Evolutionary conservation across 257 asterid species (phyloP), one percentile per base, ranked within the genome.

Genomic region (Solanum etuberosum): DNA sequence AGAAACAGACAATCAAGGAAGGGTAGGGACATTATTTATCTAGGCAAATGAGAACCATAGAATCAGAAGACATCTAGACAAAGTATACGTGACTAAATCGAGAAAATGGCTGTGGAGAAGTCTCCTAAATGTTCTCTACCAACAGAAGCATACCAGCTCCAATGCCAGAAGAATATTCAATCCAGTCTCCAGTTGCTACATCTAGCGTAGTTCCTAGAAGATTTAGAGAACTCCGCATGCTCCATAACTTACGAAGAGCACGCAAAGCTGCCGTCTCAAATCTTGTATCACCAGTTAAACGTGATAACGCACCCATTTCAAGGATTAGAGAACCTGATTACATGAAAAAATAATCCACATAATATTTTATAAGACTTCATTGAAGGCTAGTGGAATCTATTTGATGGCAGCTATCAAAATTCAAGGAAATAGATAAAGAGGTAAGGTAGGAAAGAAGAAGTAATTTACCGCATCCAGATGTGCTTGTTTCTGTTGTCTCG

Each of bases 261-360:
- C 88, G 95, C 90, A 95, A 91, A 89, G 99, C 98, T 86, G 96
- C 99, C 82, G 92, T 89, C 88, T 95, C 99, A 88, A 94, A 97
- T 92, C 93, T 91, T 84, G 99, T 93, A 89, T 97, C 98, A 61
- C 99, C 97, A 25, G 99, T 97, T 89, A 97, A 88, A 86, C 89
- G 98, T 48, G 99, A 95, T 74, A 97, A 88, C 48, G 98, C 97
- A 86, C 99, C 99, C 99, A 97, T 97, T 94, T 95, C 99, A 92
- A 97, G 99, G 90, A 97, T 93, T 90, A 97, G 91, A 83, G 99
- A 97, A 91, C 99, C 99, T 97, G 88, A 65, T 83, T 68, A 89
- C 84, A 88, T 72, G 89, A 10, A 54, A 32, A 20, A 87, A 71
- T 68, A 71, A 80, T 88, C 89, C 86, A 85, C 31, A 63, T 59